Percentiles rank a stretch among this genome's conserved stretches.
phyloP scores from a whole-genome alignment of 352 stramenopile species.

The Globisporangium spinosum region DNA sequence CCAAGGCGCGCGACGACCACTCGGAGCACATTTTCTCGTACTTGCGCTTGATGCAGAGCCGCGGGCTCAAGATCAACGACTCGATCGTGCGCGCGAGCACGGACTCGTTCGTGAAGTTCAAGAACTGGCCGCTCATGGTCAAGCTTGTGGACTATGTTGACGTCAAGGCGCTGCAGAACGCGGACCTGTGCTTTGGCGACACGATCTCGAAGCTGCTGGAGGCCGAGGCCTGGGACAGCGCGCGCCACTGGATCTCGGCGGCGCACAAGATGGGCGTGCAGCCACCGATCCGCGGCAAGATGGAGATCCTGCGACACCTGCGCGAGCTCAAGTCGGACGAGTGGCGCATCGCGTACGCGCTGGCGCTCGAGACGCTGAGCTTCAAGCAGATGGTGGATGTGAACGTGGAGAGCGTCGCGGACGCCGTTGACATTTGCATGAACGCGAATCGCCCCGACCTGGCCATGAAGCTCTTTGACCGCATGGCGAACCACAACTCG shows the following conservation, averaged over 20 bases:
- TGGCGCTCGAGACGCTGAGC: slow-evolving; percentile 66
- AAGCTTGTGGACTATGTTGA: slow-evolving; percentile 53
- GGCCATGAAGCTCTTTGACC: slow-evolving; percentile 59
- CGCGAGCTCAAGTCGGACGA: slow-evolving; percentile 33
- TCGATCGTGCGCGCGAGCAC: slow-evolving; percentile 71
- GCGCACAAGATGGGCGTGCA: slow-evolving; percentile 45
- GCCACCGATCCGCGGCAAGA: slow-evolving; percentile 66
- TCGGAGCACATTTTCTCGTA: slow-evolving; percentile 62
- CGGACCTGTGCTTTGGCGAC: slow-evolving; percentile 64
- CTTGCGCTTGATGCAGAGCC: slow-evolving; percentile 45
- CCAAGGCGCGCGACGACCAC: slow-evolving; percentile 69
- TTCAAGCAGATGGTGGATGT: slow-evolving; percentile 60
- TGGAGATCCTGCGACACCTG: slow-evolving; percentile 42
- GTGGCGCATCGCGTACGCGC: slow-evolving; percentile 72
- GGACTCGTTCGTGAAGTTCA: slow-evolving; percentile 64
- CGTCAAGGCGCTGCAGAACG: slow-evolving; percentile 39
- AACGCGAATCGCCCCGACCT: slow-evolving; percentile 45
- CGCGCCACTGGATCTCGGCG: slow-evolving; percentile 54
- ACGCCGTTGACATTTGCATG: slow-evolving; percentile 65
- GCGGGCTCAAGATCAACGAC: slow-evolving; percentile 60
- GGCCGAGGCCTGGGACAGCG: slow-evolving; percentile 41
- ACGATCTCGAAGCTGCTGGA: slow-evolving; percentile 80
- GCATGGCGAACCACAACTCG: slow-evolving; percentile 38
- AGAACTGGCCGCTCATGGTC: slow-evolving; percentile 50
- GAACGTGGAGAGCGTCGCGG: slow-evolving; percentile 65